Evolutionary conservation across 2,329 filamentous ascomycete genomes (phyloP).

Genomic region (Periconia digitata): DNA sequence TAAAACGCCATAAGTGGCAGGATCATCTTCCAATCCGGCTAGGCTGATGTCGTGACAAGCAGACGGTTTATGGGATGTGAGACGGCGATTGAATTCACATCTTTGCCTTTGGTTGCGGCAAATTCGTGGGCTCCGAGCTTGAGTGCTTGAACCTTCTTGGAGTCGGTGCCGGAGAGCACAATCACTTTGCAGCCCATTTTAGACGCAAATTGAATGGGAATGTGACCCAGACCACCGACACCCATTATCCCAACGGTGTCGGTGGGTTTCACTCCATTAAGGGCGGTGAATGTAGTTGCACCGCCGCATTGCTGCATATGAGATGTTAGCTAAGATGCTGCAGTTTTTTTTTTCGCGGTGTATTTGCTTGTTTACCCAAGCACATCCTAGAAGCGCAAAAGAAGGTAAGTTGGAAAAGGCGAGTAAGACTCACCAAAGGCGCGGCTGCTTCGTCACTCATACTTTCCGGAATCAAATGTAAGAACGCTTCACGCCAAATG

Average conservation of each 20-base stretch:
- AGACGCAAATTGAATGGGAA: slow-evolving; percentile 71
- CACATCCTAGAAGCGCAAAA: too few relatives aligned
- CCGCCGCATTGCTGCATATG: slow-evolving; percentile 16
- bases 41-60: background rate
- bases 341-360: too few relatives aligned
- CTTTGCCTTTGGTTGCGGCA: background rate
- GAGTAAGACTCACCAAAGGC: slow-evolving; percentile 45
- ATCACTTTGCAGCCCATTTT: slow-evolving; percentile 73
- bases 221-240: slow-evolving; percentile 63
- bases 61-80: background rate
- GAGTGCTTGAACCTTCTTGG: slow-evolving; percentile 66
- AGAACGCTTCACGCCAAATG: slow-evolving; percentile 47
- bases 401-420: too few relatives aligned
- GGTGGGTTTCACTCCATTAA: slow-evolving; percentile 37
- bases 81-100: background rate
- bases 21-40: background rate
- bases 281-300: background rate
- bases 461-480: slow-evolving; percentile 46
- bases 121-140: slow-evolving; percentile 62
- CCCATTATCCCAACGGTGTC: slow-evolving; percentile 68
- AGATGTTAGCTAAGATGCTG: slow-evolving; percentile 48
- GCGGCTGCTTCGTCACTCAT: slow-evolving; percentile 46
- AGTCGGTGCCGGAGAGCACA: slow-evolving; percentile 64
- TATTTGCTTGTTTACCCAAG: too few relatives aligned
- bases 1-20: background rate